Conservation (phyloP, 768 basidiomycete species). For the Termitomyces eurrhizus region DNA sequence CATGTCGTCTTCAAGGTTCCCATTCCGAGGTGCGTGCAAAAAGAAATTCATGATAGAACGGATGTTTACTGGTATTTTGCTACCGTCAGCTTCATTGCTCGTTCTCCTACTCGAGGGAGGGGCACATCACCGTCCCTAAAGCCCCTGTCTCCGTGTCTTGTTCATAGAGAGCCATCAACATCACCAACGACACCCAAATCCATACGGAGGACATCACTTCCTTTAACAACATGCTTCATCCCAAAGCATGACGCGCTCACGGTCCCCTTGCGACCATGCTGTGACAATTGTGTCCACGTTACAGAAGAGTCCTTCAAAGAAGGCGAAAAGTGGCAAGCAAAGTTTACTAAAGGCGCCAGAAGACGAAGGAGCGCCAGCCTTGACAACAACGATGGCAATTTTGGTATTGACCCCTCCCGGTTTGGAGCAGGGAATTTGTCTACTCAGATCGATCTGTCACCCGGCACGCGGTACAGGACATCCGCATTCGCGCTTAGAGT, state of each 20-base stretch:
- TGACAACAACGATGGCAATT: conserved; percentile 24
- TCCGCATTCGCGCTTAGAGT: conserved; percentile 43
- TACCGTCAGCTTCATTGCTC: conserved; percentile 37
- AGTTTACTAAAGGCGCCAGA: conserved; percentile 59
- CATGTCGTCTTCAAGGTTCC: conserved; percentile 58
- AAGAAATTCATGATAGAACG: conserved; percentile 2
- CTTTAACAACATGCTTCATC: conserved; percentile 30
- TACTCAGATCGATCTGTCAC: conserved; percentile 14
- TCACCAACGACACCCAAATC: conserved; percentile 14
- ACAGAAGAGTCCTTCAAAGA: conserved; percentile 54
- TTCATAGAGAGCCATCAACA: conserved; percentile 37
- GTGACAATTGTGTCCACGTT: conserved; percentile 53
- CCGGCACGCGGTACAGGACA: conserved; percentile 11
- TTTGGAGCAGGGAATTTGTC: conserved; percentile 21
- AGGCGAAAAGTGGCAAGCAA: conserved; percentile 59
- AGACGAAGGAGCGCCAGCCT: conserved; percentile 50
- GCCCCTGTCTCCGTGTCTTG: conserved; percentile 52
- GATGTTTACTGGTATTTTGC: conserved; percentile 4
- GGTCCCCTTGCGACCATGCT: conserved; percentile 71
- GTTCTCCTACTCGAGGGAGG: conserved; percentile 37
- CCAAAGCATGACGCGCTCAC: conserved; percentile 40
- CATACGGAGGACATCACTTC: conserved; percentile 23
- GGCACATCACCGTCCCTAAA: conserved; percentile 27
- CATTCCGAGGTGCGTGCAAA: conserved; percentile 48
- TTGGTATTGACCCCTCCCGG: conserved; percentile 9